phyloP scores from a whole-genome alignment of 1,284 basidiomycete genomes.

The Irpex rosettiformis region DNA sequence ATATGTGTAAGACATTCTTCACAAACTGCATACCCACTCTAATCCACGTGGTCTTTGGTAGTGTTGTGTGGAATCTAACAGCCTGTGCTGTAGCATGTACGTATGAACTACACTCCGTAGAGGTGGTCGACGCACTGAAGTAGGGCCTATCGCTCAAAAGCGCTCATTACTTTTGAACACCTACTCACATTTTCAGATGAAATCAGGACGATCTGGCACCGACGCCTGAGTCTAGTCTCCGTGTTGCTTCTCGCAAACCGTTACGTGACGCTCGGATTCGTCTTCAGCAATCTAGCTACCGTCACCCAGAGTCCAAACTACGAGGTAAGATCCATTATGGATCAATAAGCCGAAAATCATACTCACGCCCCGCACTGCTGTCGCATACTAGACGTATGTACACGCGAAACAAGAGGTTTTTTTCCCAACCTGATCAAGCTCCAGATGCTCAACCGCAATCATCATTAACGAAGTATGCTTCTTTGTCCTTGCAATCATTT shows the following conservation, averaged over 20 bases:
- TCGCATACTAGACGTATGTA: too few species aligned
- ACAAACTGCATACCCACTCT: too few species aligned
- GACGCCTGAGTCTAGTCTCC: background rate
- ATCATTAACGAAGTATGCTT: background rate
- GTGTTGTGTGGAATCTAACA: too few species aligned
- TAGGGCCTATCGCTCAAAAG: background rate
- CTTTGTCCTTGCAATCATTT: background rate
- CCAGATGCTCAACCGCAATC: background rate
- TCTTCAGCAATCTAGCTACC: background rate
- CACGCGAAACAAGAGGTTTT: too few species aligned
- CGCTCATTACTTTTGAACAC: background rate
- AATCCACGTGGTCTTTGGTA: too few species aligned
- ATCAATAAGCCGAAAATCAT: too few species aligned
- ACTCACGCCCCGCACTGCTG: too few species aligned
- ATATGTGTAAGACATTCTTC: too few species aligned
- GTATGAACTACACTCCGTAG: background rate
- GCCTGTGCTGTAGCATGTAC: too few species aligned
- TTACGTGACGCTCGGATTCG: background rate
- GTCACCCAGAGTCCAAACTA: background rate
- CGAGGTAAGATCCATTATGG: background rate
- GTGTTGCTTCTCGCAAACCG: background rate
- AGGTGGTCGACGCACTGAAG: background rate
- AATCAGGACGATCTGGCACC: background rate
- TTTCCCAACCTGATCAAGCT: too few species aligned
- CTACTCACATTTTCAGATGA: background rate